A percentile compares a stretch with the other conserved stretches of the same genome.
These are phyloP conservation scores for Selenicereus undatus DNA, from an alignment of 148 eudicot genomes.

Conservation along the genomic window DNA sequence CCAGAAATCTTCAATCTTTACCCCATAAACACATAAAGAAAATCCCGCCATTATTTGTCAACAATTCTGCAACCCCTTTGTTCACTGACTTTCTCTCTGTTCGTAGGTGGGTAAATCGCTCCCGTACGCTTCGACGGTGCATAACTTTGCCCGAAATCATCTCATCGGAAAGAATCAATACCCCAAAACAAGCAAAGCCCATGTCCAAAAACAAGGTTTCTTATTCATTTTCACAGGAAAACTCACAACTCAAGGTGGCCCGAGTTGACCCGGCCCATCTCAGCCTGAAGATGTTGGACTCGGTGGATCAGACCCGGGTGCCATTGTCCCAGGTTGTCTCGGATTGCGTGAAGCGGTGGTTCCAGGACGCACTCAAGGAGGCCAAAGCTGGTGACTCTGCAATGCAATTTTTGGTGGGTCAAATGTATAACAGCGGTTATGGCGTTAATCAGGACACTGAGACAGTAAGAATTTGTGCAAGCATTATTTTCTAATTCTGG, in stretches of 20 bases:
- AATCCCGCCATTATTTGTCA: neutral
- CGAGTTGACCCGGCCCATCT: constrained; percentile 21
- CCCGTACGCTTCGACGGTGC: constrained; percentile 16
- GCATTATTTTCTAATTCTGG: neutral
- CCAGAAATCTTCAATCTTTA: too few species aligned
- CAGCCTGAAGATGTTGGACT: constrained; percentile 21
- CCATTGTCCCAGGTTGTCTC: constrained; percentile 38
- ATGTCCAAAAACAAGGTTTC: neutral
- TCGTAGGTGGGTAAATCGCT: constrained; percentile 31
- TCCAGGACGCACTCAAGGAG: constrained; percentile 63
- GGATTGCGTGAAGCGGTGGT: constrained; percentile 58
- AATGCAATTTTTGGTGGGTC: constrained; percentile 78
- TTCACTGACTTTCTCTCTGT: neutral
- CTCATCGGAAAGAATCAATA: constrained; percentile 11
- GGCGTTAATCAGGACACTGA: constrained; percentile 50
- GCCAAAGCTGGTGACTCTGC: constrained; percentile 60
- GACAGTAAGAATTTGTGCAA: constrained; percentile 31
- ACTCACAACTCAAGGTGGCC: constrained; percentile 4
- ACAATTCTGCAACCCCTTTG: neutral
- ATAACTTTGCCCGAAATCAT: constrained; percentile 21
- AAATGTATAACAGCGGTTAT: constrained; percentile 79
- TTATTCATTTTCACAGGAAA: constrained; percentile 1
- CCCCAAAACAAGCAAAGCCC: constrained; percentile 4
- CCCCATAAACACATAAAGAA: too few species aligned
- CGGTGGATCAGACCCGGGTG: constrained; percentile 18